These are phyloP conservation scores for Agapanthus africanus DNA, from an alignment of 106 monocot species.

Conservation along the genomic window DNA sequence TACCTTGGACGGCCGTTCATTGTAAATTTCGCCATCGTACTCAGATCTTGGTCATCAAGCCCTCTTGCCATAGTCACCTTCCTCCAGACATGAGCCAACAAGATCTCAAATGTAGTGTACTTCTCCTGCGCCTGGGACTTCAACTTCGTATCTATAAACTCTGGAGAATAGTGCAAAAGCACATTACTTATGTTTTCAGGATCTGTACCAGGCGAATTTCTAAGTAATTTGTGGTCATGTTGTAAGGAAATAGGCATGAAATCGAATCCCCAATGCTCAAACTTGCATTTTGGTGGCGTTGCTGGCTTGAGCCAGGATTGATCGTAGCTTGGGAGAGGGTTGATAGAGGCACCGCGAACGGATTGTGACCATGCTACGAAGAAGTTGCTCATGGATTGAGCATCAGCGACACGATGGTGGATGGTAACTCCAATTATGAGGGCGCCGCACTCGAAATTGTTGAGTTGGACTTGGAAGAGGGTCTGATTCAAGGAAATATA, in stretches of 20 bases:
- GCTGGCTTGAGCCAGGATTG: slow-evolving; percentile 18
- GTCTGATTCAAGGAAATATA: too few relatives aligned
- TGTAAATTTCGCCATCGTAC: slow-evolving; percentile 16
- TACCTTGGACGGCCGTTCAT: slow-evolving; percentile 38
- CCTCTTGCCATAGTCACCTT: slow-evolving; percentile 27
- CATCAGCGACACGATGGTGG: slow-evolving; percentile 47
- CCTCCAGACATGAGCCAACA: slow-evolving; percentile 40
- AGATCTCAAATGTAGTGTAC: slow-evolving; percentile 31
- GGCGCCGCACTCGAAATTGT: slow-evolving; percentile 35
- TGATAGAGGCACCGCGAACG: slow-evolving; percentile 10
- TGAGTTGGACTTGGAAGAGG: slow-evolving; percentile 41
- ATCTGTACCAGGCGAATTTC: background rate
- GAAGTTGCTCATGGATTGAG: slow-evolving; percentile 41
- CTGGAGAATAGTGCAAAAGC: slow-evolving; percentile 20
- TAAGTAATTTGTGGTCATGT: background rate
- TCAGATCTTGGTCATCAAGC: background rate
- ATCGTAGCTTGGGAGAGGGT: slow-evolving; percentile 17
- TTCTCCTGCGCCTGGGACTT: background rate
- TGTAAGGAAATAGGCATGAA: slow-evolving; percentile 16
- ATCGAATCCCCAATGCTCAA: slow-evolving; percentile 37
- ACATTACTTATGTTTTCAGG: slow-evolving; percentile 13
- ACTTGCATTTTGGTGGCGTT: slow-evolving; percentile 21
- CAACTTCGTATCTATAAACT: slow-evolving; percentile 21
- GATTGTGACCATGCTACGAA: slow-evolving; percentile 27
- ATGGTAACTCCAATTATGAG: slow-evolving; percentile 38